These are phyloP conservation scores for Yamadazyma sp. DNA, from an alignment of 805 yeast genomes.

Conservation along the genomic window DNA sequence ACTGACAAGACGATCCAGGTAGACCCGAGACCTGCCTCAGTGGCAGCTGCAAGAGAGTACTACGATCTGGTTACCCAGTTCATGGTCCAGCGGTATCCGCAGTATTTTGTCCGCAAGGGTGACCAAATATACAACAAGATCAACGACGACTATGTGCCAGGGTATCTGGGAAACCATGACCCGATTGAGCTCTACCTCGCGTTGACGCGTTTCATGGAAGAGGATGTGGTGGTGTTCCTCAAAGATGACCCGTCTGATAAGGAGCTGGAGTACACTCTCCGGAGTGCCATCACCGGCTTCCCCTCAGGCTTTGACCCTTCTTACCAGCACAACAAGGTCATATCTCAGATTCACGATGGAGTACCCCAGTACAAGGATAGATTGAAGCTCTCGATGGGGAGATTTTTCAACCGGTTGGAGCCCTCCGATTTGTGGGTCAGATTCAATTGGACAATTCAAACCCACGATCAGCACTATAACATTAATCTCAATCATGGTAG, in stretches of 20 bases:
- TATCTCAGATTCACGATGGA: conserved; percentile 65
- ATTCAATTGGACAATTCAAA: conserved; percentile 70
- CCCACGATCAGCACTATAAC: conserved; percentile 43
- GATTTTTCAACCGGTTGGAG: conserved; percentile 57
- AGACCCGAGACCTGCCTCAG: conserved; percentile 18
- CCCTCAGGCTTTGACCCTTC: conserved; percentile 76
- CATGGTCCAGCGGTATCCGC: conserved; percentile 52
- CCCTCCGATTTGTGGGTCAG: conserved; percentile 59
- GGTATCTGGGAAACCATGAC: conserved; percentile 14
- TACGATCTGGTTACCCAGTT: conserved; percentile 45
- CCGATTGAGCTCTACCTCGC: conserved; percentile 22
- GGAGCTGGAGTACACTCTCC: conserved; percentile 57
- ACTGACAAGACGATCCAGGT: conserved; percentile 31
- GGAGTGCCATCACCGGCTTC: conserved; percentile 59
- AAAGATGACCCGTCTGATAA: conserved; percentile 36
- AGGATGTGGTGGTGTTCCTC: conserved; percentile 58
- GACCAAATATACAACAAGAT: conserved; percentile 38
- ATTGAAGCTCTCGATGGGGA: conserved; percentile 62
- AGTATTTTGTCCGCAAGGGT: conserved; percentile 39
- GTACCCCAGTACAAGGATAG: conserved; percentile 66
- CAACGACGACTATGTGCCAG: conserved; percentile 40
- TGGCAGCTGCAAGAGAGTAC: conserved; percentile 47
- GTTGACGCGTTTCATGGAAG: conserved; percentile 50
- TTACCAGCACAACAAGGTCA: conserved; percentile 48
- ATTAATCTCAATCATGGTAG: conserved; percentile 34